These are phyloP conservation scores for Spathaspora hagerdaliae DNA, from an alignment of 805 yeast genomes.

Conservation along the genomic window DNA sequence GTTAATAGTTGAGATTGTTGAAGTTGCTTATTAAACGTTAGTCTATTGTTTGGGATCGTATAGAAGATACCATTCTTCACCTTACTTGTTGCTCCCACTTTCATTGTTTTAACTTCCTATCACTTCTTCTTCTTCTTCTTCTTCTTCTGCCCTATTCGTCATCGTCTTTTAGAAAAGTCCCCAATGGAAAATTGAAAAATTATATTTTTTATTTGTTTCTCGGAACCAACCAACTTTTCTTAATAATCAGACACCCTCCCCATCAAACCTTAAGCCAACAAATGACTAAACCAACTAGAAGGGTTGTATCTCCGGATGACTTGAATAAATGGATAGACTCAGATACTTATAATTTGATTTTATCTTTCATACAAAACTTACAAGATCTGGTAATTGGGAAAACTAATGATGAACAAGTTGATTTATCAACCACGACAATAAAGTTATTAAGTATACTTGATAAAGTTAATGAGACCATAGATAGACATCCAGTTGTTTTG, in stretches of 20 bases:
- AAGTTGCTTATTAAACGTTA: slow-evolving; percentile 7
- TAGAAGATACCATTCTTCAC: slow-evolving; percentile 5
- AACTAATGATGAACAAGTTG: slow-evolving; percentile 44
- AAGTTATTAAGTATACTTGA: slow-evolving; percentile 38
- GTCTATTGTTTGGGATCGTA: slow-evolving; percentile 10
- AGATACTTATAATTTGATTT: slow-evolving; percentile 44
- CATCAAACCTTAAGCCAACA: too few relatives aligned
- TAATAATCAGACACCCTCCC: too few relatives aligned
- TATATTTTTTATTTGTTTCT: too few relatives aligned
- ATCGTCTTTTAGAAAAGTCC: too few relatives aligned
- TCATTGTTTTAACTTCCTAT: not conserved
- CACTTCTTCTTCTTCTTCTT: too few relatives aligned
- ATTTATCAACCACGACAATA: slow-evolving; percentile 28
- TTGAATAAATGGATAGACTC: slow-evolving; percentile 56
- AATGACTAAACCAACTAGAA: slow-evolving; percentile 14
- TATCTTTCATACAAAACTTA: slow-evolving; percentile 52
- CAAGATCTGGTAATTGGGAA: slow-evolving; percentile 66
- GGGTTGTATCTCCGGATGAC: slow-evolving; percentile 58
- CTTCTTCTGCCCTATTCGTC: too few relatives aligned
- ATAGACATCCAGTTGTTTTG: slow-evolving; percentile 60
- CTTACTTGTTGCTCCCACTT: not conserved
- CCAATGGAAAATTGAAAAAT: too few relatives aligned
- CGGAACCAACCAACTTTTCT: too few relatives aligned
- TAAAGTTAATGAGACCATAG: slow-evolving; percentile 42
- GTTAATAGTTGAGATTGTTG: slow-evolving; percentile 12